Conservation (phyloP, 495 filamentous ascomycete species). For the Aspergillus biplanus region DNA sequence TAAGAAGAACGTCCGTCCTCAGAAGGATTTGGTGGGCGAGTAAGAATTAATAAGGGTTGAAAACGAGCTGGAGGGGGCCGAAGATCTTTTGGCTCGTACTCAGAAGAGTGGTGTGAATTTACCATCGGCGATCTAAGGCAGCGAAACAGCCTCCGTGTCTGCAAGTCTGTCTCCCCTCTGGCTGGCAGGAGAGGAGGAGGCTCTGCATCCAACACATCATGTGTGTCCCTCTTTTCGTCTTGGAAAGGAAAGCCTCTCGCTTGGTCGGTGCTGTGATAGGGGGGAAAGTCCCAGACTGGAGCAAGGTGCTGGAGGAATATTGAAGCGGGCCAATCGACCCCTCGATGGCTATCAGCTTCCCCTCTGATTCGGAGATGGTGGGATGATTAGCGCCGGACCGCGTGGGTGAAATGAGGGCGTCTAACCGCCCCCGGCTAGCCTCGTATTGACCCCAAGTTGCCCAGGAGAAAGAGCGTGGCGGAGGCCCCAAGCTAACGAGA, state of each 20-base stretch:
- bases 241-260: neutral
- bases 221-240: neutral
- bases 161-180: no score
- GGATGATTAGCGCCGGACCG: neutral
- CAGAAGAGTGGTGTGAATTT: slow-evolving; percentile 1
- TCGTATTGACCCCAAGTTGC: neutral
- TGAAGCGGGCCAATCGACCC: neutral
- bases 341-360: neutral
- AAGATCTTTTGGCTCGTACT: slow-evolving; percentile 4
- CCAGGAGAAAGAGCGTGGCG: neutral
- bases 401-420: neutral
- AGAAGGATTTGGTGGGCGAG: neutral
- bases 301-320: neutral
- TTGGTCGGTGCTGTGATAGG: neutral
- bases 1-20: neutral
- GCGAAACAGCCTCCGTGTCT: neutral
- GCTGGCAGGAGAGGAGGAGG: slow-evolving; percentile 7
- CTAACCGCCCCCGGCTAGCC: neutral
- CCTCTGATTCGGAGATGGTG: neutral
- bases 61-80: neutral
- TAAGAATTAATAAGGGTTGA: neutral
- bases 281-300: neutral
- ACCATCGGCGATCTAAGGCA: slow-evolving; percentile 6
- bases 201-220: slow-evolving; percentile 11
- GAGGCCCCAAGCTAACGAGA: neutral